phyloP scores from a whole-genome alignment of 1,284 basidiomycete species.

The Cryptococcus sp. region DNA sequence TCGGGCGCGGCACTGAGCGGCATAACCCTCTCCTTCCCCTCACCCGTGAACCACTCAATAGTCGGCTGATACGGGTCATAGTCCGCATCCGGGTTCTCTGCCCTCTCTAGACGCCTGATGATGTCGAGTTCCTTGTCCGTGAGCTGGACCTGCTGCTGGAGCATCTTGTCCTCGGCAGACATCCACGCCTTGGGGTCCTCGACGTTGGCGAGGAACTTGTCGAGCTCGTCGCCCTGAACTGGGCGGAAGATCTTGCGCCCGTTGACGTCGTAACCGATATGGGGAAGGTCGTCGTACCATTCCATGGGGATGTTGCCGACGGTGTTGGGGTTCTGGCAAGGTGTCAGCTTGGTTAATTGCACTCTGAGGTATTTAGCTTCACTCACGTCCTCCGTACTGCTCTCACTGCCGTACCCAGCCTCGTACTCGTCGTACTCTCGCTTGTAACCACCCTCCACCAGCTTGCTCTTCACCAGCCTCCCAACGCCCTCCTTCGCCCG shows the following conservation, averaged over 20 bases:
- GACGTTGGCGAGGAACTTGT: constrained; percentile 92
- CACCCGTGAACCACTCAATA: constrained; percentile 95
- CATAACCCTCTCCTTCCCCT: constrained; percentile 90
- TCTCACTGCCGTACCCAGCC: constrained; percentile 94
- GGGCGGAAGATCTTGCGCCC: constrained; percentile 93
- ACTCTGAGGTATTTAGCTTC: neutral
- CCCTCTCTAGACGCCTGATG: constrained; percentile 81
- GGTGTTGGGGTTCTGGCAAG: constrained; percentile 77
- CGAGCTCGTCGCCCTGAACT: constrained; percentile 92
- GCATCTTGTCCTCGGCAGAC: constrained; percentile 85
- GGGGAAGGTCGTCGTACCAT: constrained; percentile 99
- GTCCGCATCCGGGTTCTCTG: constrained; percentile 83
- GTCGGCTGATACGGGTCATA: constrained; percentile 93
- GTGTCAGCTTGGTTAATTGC: neutral
- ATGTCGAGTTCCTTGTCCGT: constrained; percentile 92
- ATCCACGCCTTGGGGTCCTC: constrained; percentile 93
- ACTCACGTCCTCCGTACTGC: constrained; percentile 91
- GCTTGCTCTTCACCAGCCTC: constrained; percentile 38
- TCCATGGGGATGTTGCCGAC: constrained; percentile 94
- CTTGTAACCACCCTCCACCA: constrained; percentile 79
- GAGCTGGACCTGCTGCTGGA: constrained; percentile 81
- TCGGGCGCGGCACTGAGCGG: constrained; percentile 87
- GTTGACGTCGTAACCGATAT: constrained; percentile 94
- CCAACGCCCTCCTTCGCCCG: constrained; percentile 46
- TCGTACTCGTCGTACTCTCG: constrained; percentile 91